Base-by-base conservation (phyloP, 768 basidiomycete species). In the Dentipellis sp. region DNA sequence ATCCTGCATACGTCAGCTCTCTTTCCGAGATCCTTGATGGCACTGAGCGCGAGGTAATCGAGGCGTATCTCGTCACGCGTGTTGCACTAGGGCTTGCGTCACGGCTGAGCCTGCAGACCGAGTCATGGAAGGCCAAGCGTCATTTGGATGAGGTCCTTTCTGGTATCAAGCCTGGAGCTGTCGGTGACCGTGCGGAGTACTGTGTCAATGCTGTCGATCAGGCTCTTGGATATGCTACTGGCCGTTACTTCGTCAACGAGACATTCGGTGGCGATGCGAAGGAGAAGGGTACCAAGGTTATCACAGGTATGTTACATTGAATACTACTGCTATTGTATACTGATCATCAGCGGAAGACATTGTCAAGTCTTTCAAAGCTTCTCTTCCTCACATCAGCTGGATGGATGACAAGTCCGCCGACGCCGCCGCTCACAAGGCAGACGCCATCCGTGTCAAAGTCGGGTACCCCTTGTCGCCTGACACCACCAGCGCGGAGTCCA, bases 381-480 rank as follows among this genome's bases (percentile, higher is more conserved):
- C 91, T 4, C 73, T 99, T 17, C 69, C 76, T 4, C 67, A 79
- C 53, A 78, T 97, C 52, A 78, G 84, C 17, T 99, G 97, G 97
- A 92, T 99, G 88, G 97, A 98, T 66, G 70, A 83, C 49, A 71
- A 82, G 60, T 91, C 91, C 2, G 84, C 90, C 10, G 73, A 75
- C 40, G 91, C 84, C 55, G 97, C 97, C 4, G 82, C 84, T 12
- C 80, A 86, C 65, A 98, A 98, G 78, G 91, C 91, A 12, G 79
- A 87, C 65, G 82, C 83, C 0, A 86, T 94, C 58, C 82, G 84
- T 29, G 80, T 92, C 68, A 95, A 97, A 76, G 89, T 99, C 59
- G 97, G 97, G 56, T 98, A 85, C 71, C 95, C 97, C 1, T 65
- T 86, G 10, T 91, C 83, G 2, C 97, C 97, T 1, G 78, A 98